Percentiles rank a stretch among this genome's conserved stretches.
Conservation (phyloP, 208 protist genomes). For the Acanthamoeba triangularis region DNA sequence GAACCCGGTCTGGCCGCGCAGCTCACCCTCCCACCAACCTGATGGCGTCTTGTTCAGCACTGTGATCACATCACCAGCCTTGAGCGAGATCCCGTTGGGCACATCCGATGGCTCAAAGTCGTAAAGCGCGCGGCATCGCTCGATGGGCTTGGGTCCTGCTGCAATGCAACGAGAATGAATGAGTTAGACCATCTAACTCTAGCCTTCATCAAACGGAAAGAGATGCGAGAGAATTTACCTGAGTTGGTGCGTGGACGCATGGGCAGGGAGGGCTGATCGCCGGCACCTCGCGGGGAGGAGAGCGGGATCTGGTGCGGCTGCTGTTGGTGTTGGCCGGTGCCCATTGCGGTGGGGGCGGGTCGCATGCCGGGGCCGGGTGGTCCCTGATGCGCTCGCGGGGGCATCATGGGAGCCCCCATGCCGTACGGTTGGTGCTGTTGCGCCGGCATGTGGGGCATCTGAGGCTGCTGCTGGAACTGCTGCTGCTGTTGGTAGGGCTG, state of each 20-base stretch:
- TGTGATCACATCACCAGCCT: background rate
- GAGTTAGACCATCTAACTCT: background rate
- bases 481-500: background rate
- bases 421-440: background rate
- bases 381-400: background rate
- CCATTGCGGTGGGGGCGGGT: too few relatives aligned
- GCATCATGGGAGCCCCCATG: background rate
- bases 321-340: background rate
- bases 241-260: background rate
- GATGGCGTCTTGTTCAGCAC: conserved; percentile 53
- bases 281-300: background rate
- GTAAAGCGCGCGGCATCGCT: conserved; percentile 16
- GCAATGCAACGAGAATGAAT: background rate
- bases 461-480: background rate
- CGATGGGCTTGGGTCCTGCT: conserved; percentile 13
- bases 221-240: background rate
- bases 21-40: conserved; percentile 13
- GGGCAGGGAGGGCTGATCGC: background rate
- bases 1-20: background rate
- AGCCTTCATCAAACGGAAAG: too few relatives aligned
- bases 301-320: background rate
- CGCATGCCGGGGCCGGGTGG: background rate
- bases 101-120: background rate
- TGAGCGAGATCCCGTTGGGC: background rate
- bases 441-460: background rate